Conservation (phyloP, 1,284 basidiomycete genomes). For the Ceratobasidium sp. region DNA sequence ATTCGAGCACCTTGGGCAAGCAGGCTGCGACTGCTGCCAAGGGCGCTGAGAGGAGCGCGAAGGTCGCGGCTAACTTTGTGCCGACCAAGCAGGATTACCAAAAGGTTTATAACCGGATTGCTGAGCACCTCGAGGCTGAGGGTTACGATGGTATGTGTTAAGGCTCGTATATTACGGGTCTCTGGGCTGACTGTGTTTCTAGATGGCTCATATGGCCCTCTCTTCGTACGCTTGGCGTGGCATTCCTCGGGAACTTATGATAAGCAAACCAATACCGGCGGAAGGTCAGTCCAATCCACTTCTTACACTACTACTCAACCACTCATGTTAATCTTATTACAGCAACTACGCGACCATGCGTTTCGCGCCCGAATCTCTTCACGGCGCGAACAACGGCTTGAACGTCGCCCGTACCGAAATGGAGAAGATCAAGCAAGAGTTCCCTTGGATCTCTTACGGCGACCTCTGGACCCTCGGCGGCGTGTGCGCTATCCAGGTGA, state of each 20-base stretch:
- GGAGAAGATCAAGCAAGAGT: constrained; percentile 88
- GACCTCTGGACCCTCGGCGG: constrained; percentile 95
- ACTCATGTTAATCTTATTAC: constrained; percentile 10
- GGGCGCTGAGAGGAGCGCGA: constrained; percentile 68
- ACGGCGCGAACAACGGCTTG: constrained; percentile 90
- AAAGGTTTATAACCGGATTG: constrained; percentile 91
- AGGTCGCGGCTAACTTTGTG: constrained; percentile 70
- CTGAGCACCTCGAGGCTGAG: constrained; percentile 75
- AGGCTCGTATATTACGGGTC: constrained; percentile 13
- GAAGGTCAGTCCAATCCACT: constrained; percentile 65
- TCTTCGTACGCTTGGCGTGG: constrained; percentile 94
- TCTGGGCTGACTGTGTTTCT: constrained; percentile 41
- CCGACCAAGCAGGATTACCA: constrained; percentile 85
- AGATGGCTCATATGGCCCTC: constrained; percentile 93
- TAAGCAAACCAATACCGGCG: constrained; percentile 86
- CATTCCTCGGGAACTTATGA: constrained; percentile 92
- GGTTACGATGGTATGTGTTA: constrained; percentile 80
- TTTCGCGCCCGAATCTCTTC: constrained; percentile 84
- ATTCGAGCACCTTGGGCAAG: constrained; percentile 50
- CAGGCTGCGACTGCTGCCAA: constrained; percentile 65
- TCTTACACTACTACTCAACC: constrained; percentile 18
- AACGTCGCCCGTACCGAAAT: constrained; percentile 83
- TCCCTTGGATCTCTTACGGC: constrained; percentile 92
- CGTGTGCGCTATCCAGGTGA: constrained; percentile 80
- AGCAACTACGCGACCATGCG: constrained; percentile 97